phyloP scores from a whole-genome alignment of 805 yeast genomes.

The Komagataella mondaviorum region DNA sequence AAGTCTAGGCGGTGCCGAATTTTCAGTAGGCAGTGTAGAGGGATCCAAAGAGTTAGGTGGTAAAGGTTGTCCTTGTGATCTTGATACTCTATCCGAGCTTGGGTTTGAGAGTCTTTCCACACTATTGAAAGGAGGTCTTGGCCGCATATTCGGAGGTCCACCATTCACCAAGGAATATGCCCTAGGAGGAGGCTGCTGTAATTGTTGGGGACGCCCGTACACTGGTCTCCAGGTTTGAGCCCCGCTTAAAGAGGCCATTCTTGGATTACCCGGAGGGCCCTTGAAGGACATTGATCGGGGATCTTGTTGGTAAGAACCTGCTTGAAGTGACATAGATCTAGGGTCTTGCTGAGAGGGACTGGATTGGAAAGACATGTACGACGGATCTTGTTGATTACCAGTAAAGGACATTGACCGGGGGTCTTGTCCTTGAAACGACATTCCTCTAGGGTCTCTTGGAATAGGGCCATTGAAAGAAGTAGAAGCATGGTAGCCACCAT shows the following conservation, averaged over 20 bases:
- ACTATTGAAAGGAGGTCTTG: neutral
- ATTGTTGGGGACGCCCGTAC: neutral
- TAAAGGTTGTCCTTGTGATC: neutral
- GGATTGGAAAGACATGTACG: neutral
- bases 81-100: neutral
- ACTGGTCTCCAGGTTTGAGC: neutral
- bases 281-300: neutral
- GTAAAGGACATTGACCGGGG: neutral
- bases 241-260: neutral
- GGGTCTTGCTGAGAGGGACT: neutral
- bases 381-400: neutral
- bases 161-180: neutral
- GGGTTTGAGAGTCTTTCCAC: neutral
- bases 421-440: neutral
- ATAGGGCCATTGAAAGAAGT: constrained; percentile 23
- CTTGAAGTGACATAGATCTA: neutral
- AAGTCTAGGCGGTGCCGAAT: constrained; percentile 7
- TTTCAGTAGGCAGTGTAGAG: neutral
- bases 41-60: neutral
- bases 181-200: neutral
- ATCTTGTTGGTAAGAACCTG: neutral
- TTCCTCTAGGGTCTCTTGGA: constrained; percentile 3
- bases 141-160: neutral
- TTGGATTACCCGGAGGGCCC: neutral
- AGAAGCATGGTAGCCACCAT: constrained; percentile 8